Percentiles rank a stretch among this genome's conserved stretches.
Conservation (phyloP, 148 eudicot genomes). For the Dianthus caryophyllus region DNA sequence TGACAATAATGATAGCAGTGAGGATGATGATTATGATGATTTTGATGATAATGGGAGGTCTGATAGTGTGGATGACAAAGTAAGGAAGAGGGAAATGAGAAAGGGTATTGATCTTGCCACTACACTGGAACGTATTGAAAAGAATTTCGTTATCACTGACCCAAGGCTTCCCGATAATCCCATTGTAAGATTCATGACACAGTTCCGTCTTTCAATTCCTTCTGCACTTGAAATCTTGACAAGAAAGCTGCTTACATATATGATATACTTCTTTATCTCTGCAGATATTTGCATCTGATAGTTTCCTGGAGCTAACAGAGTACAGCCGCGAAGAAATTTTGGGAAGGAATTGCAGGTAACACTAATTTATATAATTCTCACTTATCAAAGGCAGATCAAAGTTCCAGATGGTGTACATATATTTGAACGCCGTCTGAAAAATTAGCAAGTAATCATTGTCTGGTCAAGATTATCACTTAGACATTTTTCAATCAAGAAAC, state of each 20-base stretch:
- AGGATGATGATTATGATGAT: constrained; percentile 38
- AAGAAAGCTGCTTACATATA: not conserved
- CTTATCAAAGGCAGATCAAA: not conserved
- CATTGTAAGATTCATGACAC: constrained; percentile 54
- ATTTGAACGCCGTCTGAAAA: not conserved
- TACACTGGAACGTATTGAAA: constrained; percentile 98
- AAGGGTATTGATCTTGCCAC: constrained; percentile 99
- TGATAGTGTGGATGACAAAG: constrained; percentile 86
- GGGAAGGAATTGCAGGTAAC: constrained; percentile 96
- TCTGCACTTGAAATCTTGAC: not conserved
- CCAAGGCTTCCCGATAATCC: constrained; percentile 99
- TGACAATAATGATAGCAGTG: constrained; percentile 30
- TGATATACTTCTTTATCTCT: constrained; percentile 4
- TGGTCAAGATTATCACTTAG: not conserved
- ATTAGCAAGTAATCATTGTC: not conserved
- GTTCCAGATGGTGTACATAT: not conserved
- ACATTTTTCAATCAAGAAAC: not conserved
- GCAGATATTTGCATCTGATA: constrained; percentile 98
- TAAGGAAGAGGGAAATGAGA: constrained; percentile 88
- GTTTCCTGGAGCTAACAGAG: constrained; percentile 98
- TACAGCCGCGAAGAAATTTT: constrained; percentile 94
- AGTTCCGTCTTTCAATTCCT: not conserved
- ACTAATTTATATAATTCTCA: too few relatives aligned
- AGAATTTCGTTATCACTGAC: constrained; percentile 96
- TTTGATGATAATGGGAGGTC: constrained; percentile 56